Percentiles rank a stretch among this genome's conserved stretches.
Conservation (phyloP, 805 yeast species). For the Wickerhamomyces canadensis region DNA sequence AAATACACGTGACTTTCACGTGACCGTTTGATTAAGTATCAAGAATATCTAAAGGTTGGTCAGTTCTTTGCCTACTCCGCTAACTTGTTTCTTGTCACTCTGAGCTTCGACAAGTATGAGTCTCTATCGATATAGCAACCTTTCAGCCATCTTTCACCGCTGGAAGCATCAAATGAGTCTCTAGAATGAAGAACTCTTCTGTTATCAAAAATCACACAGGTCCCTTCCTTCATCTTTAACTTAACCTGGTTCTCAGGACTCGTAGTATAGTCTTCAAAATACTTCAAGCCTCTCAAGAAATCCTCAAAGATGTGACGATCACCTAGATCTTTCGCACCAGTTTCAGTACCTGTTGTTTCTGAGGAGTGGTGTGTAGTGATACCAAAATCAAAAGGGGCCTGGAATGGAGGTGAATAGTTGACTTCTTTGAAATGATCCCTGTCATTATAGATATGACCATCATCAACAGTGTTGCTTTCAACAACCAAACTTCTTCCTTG, state of each 20-base stretch:
- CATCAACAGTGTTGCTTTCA: conserved; percentile 35
- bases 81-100: conserved; percentile 26
- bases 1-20: too few relatives aligned
- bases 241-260: conserved; percentile 49
- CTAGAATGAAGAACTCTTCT: conserved; percentile 69
- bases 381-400: conserved; percentile 66
- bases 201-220: conserved; percentile 66
- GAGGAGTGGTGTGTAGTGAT: conserved; percentile 30
- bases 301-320: conserved; percentile 42
- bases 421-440: conserved; percentile 43
- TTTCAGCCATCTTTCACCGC: conserved; percentile 61
- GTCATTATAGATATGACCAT: conserved; percentile 11
- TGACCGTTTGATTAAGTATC: too few relatives aligned
- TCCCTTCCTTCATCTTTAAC: conserved; percentile 49
- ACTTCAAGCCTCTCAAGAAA: conserved; percentile 50
- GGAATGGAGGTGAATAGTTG: conserved; percentile 80
- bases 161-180: conserved; percentile 37
- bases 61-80: too few relatives aligned
- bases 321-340: conserved; percentile 33
- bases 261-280: conserved; percentile 56
- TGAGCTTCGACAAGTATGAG: conserved; percentile 55
- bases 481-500: conserved; percentile 58
- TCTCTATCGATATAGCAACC: conserved; percentile 75
- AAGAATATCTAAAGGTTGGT: too few relatives aligned
- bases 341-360: conserved; percentile 17